Percentiles rank a stretch among this genome's conserved stretches.
These are phyloP conservation scores for Corinectria fuckeliana DNA, from an alignment of 2,329 filamentous ascomycete genomes.

Conservation along the genomic window DNA sequence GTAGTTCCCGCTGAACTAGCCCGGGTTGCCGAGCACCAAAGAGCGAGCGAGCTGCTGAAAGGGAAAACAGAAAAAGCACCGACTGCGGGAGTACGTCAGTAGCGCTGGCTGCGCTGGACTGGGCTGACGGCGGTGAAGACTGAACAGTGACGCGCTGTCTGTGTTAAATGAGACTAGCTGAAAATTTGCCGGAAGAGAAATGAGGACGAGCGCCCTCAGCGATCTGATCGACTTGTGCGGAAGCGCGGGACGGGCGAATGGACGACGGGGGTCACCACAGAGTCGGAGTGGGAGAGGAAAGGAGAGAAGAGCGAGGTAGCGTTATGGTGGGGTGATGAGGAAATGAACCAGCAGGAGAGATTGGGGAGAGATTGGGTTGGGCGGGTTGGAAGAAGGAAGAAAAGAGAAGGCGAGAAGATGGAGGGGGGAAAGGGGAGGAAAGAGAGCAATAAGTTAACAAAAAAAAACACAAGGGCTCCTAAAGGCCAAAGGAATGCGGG, in stretches of 20 bases:
- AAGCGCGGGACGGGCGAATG: constrained; percentile 1
- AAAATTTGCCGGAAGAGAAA: constrained; percentile 13
- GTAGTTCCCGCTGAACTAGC: constrained; percentile 15
- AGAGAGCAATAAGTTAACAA: neutral
- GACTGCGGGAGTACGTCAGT: neutral
- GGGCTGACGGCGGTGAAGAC: constrained; percentile 1
- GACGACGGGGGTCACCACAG: neutral
- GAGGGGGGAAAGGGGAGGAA: neutral
- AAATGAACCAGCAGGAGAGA: constrained; percentile 21
- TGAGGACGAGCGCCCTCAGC: constrained; percentile 4
- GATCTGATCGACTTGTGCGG: constrained; percentile 5
- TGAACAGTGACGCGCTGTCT: neutral
- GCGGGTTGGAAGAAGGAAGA: constrained; percentile 20
- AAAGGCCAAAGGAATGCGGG: constrained; percentile 2
- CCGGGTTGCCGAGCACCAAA: constrained; percentile 20
- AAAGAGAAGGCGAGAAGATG: constrained; percentile 17
- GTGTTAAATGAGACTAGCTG: constrained; percentile 15
- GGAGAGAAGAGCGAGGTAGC: neutral
- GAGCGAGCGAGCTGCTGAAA: too few relatives aligned
- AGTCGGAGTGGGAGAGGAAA: neutral
- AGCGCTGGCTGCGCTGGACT: neutral
- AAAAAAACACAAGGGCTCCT: constrained; percentile 12
- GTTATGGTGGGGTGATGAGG: constrained; percentile 4
- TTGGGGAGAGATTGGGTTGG: constrained; percentile 13
- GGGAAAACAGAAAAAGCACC: constrained; percentile 9